Percentiles rank a stretch among this genome's conserved stretches.
Conservation (phyloP, 2,329 filamentous ascomycete species). For the Clarireedia sp. region DNA sequence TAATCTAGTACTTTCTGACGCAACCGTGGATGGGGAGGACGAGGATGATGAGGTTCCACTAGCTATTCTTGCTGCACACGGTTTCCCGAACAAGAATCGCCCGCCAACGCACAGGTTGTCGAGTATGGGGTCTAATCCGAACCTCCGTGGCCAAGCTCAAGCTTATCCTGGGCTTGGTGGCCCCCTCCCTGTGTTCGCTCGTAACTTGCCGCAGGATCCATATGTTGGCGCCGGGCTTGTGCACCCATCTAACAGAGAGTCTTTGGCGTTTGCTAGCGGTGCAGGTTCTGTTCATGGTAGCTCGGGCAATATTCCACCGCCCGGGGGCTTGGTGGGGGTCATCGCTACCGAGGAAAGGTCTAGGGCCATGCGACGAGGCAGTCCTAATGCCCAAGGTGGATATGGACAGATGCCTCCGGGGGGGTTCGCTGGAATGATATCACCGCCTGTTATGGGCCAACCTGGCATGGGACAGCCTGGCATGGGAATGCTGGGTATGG, state of each 20-base stretch:
- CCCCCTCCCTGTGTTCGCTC: conserved; percentile 69
- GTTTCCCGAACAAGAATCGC: conserved; percentile 72
- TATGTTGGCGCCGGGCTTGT: conserved; percentile 75
- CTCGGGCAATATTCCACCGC: conserved; percentile 38
- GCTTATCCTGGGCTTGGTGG: conserved; percentile 42
- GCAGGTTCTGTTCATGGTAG: conserved; percentile 35
- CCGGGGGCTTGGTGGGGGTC: conserved; percentile 77
- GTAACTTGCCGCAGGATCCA: conserved; percentile 74
- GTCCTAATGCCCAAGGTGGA: conserved; percentile 57
- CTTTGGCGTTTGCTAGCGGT: conserved; percentile 60
- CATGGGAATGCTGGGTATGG: conserved; percentile 28
- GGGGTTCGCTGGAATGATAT: conserved; percentile 26
- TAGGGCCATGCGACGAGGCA: conserved; percentile 69
- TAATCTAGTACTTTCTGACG: conserved; percentile 38
- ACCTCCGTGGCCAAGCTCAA: conserved; percentile 53
- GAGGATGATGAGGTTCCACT: conserved; percentile 85
- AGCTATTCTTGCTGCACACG: conserved; percentile 79
- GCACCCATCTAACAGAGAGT: conserved; percentile 64
- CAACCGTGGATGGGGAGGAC: conserved; percentile 49
- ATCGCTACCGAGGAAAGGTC: conserved; percentile 80
- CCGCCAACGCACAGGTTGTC: conserved; percentile 53
- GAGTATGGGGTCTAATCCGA: conserved; percentile 60
- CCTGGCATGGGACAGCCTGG: conserved; percentile 12
- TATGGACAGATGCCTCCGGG: conserved; percentile 29
- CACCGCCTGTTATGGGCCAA: not conserved